Evolutionary conservation across 306 rosid species (phyloP).

Genomic region (Quillaja saponaria): DNA sequence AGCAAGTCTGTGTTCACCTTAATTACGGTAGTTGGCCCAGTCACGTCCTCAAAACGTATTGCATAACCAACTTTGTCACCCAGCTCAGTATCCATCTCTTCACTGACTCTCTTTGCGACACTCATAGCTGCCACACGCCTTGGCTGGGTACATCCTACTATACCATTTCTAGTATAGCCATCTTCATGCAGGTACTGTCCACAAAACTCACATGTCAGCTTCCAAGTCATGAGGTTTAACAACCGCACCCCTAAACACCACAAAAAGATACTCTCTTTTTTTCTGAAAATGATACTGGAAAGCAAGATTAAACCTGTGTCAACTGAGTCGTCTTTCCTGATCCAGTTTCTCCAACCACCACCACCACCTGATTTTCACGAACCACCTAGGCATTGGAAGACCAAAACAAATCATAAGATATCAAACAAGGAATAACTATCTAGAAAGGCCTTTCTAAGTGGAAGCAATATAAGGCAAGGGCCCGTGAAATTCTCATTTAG

Average conservation of each 20-base stretch:
- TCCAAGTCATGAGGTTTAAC: slow-evolving; percentile 14
- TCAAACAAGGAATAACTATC: slow-evolving; percentile 11
- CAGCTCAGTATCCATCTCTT: slow-evolving; percentile 94
- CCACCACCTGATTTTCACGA: slow-evolving; percentile 90
- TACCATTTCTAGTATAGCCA: slow-evolving; percentile 74
- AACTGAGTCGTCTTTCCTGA: slow-evolving; percentile 98
- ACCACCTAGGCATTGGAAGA: slow-evolving; percentile 55
- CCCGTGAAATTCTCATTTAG: slow-evolving; percentile 2
- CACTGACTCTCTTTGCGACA: slow-evolving; percentile 98
- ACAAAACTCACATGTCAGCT: slow-evolving; percentile 38
- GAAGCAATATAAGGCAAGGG: slow-evolving; percentile 6
- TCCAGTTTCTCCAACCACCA: slow-evolving; percentile 99
- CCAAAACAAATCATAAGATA: slow-evolving; percentile 24
- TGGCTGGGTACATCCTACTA: slow-evolving; percentile 97
- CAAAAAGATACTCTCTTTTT: neutral
- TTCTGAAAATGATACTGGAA: slow-evolving; percentile 13
- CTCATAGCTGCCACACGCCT: slow-evolving; percentile 99
- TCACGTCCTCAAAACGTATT: slow-evolving; percentile 96
- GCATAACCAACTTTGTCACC: slow-evolving; percentile 97
- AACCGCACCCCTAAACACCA: slow-evolving; percentile 7
- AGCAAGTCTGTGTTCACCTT: slow-evolving; percentile 51
- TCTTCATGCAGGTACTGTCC: slow-evolving; percentile 90
- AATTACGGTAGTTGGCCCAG: slow-evolving; percentile 83
- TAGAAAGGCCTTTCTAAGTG: slow-evolving; percentile 23
- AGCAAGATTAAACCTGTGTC: slow-evolving; percentile 68